Percentiles rank a stretch among this genome's conserved stretches.
phyloP scores from a whole-genome alignment of 164 flowering plant genomes.

The Magnolia kwangsiensis region DNA sequence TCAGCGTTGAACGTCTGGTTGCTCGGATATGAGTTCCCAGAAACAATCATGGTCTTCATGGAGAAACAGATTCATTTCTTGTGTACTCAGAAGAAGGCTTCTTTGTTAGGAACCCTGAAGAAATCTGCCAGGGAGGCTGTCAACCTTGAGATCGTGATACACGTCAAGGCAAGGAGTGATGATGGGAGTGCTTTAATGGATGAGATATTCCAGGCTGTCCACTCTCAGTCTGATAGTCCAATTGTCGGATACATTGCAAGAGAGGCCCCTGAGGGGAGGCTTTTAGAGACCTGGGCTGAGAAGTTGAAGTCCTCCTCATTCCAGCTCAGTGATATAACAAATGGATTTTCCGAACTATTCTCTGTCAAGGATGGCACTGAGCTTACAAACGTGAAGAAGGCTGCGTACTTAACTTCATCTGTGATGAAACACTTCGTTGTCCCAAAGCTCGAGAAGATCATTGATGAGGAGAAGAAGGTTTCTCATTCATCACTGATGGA shows the following conservation, averaged over 20 bases:
- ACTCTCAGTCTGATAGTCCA: conserved; percentile 28
- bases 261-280: conserved; percentile 76
- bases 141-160: conserved; percentile 52
- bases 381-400: conserved; percentile 59
- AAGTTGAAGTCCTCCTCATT: conserved; percentile 41
- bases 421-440: conserved; percentile 72
- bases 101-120: conserved; percentile 51
- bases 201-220: conserved; percentile 32
- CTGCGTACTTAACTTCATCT: conserved; percentile 52
- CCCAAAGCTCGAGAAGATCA: conserved; percentile 67
- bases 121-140: conserved; percentile 44
- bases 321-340: conserved; percentile 51
- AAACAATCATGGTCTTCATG: conserved; percentile 73
- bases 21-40: conserved; percentile 81
- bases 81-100: conserved; percentile 71
- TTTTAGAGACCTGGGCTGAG: conserved; percentile 63
- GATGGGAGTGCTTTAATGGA: conserved; percentile 57
- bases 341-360: conserved; percentile 66
- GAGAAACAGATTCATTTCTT: conserved; percentile 62
- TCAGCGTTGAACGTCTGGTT: conserved; percentile 76
- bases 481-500: conserved; percentile 72
- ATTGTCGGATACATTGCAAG: conserved; percentile 59
- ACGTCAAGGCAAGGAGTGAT: conserved; percentile 63
- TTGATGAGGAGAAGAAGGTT: conserved; percentile 74
- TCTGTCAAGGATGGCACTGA: conserved; percentile 61